Evolutionary conservation across 2,329 filamentous ascomycete species (phyloP), one percentile per base, ranked within the genome.

Genomic region (Raffaelea albimanens): DNA sequence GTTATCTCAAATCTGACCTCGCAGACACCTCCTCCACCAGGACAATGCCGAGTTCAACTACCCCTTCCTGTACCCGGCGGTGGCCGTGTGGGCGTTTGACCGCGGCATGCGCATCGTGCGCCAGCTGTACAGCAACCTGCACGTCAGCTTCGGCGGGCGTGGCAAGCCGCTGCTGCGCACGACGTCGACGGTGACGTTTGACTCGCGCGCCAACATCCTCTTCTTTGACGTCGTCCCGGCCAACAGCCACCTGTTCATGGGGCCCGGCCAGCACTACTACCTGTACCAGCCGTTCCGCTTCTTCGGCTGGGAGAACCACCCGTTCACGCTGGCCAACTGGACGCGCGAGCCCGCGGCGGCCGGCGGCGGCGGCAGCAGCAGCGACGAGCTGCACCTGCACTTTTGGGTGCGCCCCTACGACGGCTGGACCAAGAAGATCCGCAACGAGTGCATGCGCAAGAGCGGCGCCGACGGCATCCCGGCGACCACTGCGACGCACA

Each of bases 241-340:
- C 22, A 33, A 41, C 18, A 2, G 2, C 3, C 5, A 42, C 29
- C 14, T 50, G 20, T 11, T 54, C 10, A 61, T 63, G 1, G 48
- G 53, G 0, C 62, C 69, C 0, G 70, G 70, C 0, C 70, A 66
- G 0, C 71, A 63, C 50, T 72, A 68, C 52, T 73, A 71, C 45
- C 53, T 73, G 1, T 65, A 67, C 41, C 57, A 69, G 3, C 60
- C 72, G 3, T 60, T 67, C 41, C 63, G 62, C 16, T 45, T 56
- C 11, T 57, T 60, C 1, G 64, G 63, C 44, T 73, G 71, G 71
- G 69, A 74, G 46, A 71, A 67, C 47, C 71, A 74, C 31, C 71
- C 71, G 0, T 74, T 74, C 42, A 73, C 71, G 0, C 64, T 73
- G n/a, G 68, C 69, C 0, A 7, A 29, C 33, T 50, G 43, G 42